Percentiles rank a stretch among this genome's conserved stretches.
Evolutionary conservation across 495 filamentous ascomycete genomes (phyloP).

Genomic region (Penicillium pulvis): DNA sequence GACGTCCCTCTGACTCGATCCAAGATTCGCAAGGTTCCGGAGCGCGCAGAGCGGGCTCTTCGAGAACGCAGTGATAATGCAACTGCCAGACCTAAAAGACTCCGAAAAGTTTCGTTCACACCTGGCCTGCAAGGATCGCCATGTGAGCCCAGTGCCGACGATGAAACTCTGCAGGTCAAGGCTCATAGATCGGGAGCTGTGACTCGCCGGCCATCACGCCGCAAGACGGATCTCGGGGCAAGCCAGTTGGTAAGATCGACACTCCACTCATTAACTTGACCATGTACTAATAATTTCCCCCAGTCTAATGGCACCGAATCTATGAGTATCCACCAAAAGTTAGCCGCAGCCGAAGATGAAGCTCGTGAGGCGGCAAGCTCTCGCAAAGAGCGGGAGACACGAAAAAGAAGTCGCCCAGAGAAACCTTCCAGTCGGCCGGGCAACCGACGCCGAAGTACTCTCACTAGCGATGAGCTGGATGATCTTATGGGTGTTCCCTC

Average conservation of each 20-base stretch:
- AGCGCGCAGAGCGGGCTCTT: constrained; percentile 38
- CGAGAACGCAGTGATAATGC: constrained; percentile 48
- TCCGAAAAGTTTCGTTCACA: constrained; percentile 51
- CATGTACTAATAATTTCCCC: constrained; percentile 13
- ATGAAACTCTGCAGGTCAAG: constrained; percentile 44
- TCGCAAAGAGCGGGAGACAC: constrained; percentile 46
- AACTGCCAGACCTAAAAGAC: constrained; percentile 30
- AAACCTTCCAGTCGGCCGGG: constrained; percentile 45
- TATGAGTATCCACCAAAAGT: constrained; percentile 46
- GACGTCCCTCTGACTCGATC: constrained; percentile 16
- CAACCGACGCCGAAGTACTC: constrained; percentile 66
- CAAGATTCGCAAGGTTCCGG: constrained; percentile 28
- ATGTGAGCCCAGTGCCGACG: constrained; percentile 25
- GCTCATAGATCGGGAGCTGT: constrained; percentile 38
- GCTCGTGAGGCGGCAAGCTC: constrained; percentile 41
- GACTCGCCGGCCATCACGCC: constrained; percentile 36
- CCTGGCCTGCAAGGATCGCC: constrained; percentile 42
- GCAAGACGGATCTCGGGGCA: constrained; percentile 35
- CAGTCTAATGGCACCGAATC: constrained; percentile 22
- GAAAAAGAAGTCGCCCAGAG: constrained; percentile 44
- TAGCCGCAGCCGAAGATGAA: constrained; percentile 49
- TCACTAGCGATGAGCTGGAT: constrained; percentile 72
- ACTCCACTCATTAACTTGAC: neutral
- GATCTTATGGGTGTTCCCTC: constrained; percentile 54
- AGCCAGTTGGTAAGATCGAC: constrained; percentile 32